Conservation (phyloP, 1,284 basidiomycete species). For the Termitomyces sp. region DNA sequence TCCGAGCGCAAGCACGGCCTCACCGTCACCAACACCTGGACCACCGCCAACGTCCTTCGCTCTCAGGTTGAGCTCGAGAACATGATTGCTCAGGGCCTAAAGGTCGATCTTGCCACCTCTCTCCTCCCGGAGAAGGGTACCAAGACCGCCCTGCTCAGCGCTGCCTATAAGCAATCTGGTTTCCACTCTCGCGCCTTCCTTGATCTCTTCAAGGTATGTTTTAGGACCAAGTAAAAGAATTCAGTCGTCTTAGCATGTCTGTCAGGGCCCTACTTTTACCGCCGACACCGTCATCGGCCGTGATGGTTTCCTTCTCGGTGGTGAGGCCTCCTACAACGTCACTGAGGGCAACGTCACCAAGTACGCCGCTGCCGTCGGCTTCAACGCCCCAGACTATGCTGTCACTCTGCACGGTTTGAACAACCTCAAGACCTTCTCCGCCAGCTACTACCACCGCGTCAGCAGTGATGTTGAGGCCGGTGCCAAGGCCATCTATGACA, state of each 20-base stretch:
- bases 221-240: conserved; percentile 5
- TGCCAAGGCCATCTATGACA: conserved; percentile 96
- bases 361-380: conserved; percentile 91
- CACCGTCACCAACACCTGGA: conserved; percentile 92
- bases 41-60: conserved; percentile 87
- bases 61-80: conserved; percentile 96
- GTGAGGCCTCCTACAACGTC: conserved; percentile 96
- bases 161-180: conserved; percentile 95
- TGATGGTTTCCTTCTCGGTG: conserved; percentile 96
- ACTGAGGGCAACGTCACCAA: conserved; percentile 88
- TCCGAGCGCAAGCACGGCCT: conserved; percentile 85
- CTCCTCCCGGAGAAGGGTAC: conserved; percentile 82
- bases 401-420: conserved; percentile 93
- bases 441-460: conserved; percentile 99
- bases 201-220: conserved; percentile 89
- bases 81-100: conserved; percentile 96
- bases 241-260: conserved; percentile 1
- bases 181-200: conserved; percentile 90
- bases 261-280: conserved; percentile 92
- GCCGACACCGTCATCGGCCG: conserved; percentile 94
- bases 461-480: conserved; percentile 94
- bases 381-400: conserved; percentile 95
- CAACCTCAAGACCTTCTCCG: conserved; percentile 92
- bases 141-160: conserved; percentile 80
- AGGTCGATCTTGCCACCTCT: conserved; percentile 86